phyloP scores from a whole-genome alignment of 208 protist genomes.

The Trypanosoma avium region DNA sequence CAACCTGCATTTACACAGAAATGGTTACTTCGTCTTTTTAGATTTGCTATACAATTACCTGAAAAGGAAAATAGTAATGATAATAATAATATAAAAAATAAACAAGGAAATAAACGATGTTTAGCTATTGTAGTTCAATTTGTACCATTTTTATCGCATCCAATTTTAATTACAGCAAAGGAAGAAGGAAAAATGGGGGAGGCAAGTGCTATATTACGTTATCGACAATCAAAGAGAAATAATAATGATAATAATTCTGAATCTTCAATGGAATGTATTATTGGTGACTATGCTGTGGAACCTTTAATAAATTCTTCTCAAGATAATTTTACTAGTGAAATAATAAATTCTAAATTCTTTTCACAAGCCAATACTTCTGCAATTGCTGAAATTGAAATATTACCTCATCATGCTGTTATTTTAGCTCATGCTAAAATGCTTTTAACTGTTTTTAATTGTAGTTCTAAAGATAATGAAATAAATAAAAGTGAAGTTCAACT shows the following conservation, averaged over 20 bases:
- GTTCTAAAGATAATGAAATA: background rate
- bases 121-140: slow-evolving; percentile 17
- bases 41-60: slow-evolving; percentile 3
- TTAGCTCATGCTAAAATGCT: slow-evolving; percentile 23
- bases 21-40: slow-evolving; percentile 14
- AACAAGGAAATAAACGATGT: background rate
- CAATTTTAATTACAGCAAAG: background rate
- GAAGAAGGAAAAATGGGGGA: background rate
- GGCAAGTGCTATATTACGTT: background rate
- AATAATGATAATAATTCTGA: background rate
- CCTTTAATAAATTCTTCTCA: background rate
- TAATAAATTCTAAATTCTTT: no score
- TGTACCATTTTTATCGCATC: slow-evolving; percentile 6
- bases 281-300: slow-evolving; percentile 12
- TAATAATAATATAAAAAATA: no score
- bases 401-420: slow-evolving; percentile 18
- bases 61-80: no score
- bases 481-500: background rate
- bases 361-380: no score
- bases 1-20: slow-evolving; percentile 7
- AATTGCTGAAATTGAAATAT: background rate
- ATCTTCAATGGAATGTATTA: background rate
- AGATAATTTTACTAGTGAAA: no score
- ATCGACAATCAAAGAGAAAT: background rate
- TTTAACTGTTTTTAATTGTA: slow-evolving; percentile 14